phyloP scores from a whole-genome alignment of 2,329 filamentous ascomycete genomes.

The Diaporthe sp. region DNA sequence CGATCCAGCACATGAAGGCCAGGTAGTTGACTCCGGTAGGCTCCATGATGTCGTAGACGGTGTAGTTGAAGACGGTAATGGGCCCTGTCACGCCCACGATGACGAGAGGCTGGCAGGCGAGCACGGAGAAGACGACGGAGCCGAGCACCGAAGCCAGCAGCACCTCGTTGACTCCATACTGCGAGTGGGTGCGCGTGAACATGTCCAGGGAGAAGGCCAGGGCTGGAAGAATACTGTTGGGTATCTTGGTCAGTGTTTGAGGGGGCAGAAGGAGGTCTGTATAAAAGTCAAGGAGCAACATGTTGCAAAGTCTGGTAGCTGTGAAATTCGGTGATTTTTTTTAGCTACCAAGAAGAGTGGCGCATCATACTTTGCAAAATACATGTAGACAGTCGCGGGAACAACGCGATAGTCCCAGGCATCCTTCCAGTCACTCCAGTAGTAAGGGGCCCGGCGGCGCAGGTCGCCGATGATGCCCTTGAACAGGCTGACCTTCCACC shows the following conservation, averaged over 20 bases:
- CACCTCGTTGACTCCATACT: slow-evolving; percentile 92
- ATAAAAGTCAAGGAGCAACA: not conserved
- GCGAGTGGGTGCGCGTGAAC: slow-evolving; percentile 87
- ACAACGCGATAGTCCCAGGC: slow-evolving; percentile 92
- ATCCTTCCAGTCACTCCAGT: slow-evolving; percentile 84
- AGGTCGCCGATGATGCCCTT: slow-evolving; percentile 85
- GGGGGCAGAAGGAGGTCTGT: not conserved
- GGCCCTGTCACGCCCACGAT: slow-evolving; percentile 93
- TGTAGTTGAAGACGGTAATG: slow-evolving; percentile 95
- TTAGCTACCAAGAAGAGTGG: not conserved
- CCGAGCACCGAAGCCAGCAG: slow-evolving; percentile 87
- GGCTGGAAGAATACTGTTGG: slow-evolving; percentile 80
- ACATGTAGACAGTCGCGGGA: slow-evolving; percentile 91
- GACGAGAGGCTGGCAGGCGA: slow-evolving; percentile 85
- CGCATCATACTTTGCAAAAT: slow-evolving; percentile 84
- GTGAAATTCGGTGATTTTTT: not conserved
- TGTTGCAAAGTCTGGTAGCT: no score
- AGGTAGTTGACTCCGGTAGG: slow-evolving; percentile 84
- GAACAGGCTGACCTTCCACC: slow-evolving; percentile 83
- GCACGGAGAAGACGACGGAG: slow-evolving; percentile 81
- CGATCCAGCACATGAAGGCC: slow-evolving; percentile 92
- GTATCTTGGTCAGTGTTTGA: slow-evolving; percentile 27
- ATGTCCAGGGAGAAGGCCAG: slow-evolving; percentile 92
- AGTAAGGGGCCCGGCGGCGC: slow-evolving; percentile 79
- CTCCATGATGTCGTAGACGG: slow-evolving; percentile 88